These are phyloP conservation scores for Kwoniella sp. DNA, from an alignment of 768 basidiomycete species.

Conservation along the genomic window DNA sequence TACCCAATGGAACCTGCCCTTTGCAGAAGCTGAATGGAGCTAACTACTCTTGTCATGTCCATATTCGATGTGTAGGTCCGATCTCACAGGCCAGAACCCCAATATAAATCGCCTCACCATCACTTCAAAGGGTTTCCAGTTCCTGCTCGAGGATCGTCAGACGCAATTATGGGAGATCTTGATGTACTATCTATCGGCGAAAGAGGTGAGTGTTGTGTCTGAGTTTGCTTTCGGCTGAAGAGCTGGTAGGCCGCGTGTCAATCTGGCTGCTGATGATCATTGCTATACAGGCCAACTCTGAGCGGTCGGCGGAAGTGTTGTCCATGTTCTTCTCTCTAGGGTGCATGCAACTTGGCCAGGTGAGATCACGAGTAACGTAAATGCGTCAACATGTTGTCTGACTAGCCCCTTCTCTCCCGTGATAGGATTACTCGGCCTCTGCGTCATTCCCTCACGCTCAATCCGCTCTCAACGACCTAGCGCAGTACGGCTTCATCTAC, in stretches of 20 bases:
- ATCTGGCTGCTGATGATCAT: neutral
- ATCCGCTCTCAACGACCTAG: conserved; percentile 86
- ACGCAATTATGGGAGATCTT: conserved; percentile 94
- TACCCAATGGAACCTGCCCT: too few species aligned
- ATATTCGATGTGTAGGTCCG: conserved; percentile 56
- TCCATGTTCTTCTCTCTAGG: conserved; percentile 96
- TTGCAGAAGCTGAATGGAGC: neutral
- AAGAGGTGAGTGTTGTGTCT: conserved; percentile 62
- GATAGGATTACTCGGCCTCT: conserved; percentile 92
- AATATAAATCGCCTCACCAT: conserved; percentile 60
- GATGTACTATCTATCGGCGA: conserved; percentile 82
- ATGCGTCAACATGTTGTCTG: neutral
- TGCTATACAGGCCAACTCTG: conserved; percentile 60
- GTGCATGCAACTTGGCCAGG: conserved; percentile 90
- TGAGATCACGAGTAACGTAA: too few species aligned
- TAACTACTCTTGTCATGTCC: conserved; percentile 58
- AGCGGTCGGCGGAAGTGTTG: conserved; percentile 89
- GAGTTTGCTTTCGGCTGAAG: neutral
- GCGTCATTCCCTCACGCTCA: conserved; percentile 75
- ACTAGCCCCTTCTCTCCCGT: conserved; percentile 5
- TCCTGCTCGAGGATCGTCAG: conserved; percentile 89
- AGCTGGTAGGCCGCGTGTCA: conserved; percentile 1
- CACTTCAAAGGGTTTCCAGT: conserved; percentile 93
- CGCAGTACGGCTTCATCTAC: conserved; percentile 93
- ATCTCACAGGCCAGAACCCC: conserved; percentile 21